phyloP scores from a whole-genome alignment of 1,284 basidiomycete genomes.

The Volvariella surrecta region DNA sequence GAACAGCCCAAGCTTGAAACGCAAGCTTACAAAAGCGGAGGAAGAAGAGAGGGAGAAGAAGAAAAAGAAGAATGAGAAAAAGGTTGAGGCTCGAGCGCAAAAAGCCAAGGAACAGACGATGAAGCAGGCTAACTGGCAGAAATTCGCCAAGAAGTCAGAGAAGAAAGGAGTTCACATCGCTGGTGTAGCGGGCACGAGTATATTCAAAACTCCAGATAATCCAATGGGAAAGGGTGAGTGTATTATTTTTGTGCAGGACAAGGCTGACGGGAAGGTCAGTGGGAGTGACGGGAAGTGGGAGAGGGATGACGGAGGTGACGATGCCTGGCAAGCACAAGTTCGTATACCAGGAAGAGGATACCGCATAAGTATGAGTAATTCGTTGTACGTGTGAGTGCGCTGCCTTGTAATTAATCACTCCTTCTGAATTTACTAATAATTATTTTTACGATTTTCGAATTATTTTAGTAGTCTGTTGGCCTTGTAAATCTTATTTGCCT shows the following conservation, averaged over 20 bases:
- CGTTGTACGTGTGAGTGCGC: too few relatives aligned
- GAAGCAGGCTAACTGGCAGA: slow-evolving; percentile 94
- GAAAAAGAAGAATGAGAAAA: slow-evolving; percentile 97
- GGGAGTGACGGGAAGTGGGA: slow-evolving; percentile 90
- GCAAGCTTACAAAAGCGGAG: slow-evolving; percentile 73
- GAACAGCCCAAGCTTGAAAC: slow-evolving; percentile 45
- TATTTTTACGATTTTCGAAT: background rate
- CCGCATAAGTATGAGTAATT: slow-evolving; percentile 17
- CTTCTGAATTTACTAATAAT: too few relatives aligned
- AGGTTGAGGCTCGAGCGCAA: slow-evolving; percentile 75
- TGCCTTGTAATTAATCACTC: too few relatives aligned
- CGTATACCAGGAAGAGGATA: slow-evolving; percentile 34
- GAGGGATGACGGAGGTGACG: slow-evolving; percentile 83
- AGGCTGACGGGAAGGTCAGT: slow-evolving; percentile 38
- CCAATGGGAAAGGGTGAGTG: slow-evolving; percentile 74
- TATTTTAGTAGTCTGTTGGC: too few relatives aligned
- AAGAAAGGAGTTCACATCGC: slow-evolving; percentile 92
- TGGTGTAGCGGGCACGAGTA: slow-evolving; percentile 82
- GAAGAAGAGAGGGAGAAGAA: slow-evolving; percentile 88
- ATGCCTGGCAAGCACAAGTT: slow-evolving; percentile 80
- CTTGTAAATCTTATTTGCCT: too few relatives aligned
- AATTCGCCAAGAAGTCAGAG: slow-evolving; percentile 94
- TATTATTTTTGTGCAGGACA: slow-evolving; percentile 13
- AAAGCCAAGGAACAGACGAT: slow-evolving; percentile 86
- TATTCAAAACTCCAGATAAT: slow-evolving; percentile 96